These are phyloP conservation scores for Lactifluus pinguis DNA, from an alignment of 768 basidiomycete species.

Conservation along the genomic window DNA sequence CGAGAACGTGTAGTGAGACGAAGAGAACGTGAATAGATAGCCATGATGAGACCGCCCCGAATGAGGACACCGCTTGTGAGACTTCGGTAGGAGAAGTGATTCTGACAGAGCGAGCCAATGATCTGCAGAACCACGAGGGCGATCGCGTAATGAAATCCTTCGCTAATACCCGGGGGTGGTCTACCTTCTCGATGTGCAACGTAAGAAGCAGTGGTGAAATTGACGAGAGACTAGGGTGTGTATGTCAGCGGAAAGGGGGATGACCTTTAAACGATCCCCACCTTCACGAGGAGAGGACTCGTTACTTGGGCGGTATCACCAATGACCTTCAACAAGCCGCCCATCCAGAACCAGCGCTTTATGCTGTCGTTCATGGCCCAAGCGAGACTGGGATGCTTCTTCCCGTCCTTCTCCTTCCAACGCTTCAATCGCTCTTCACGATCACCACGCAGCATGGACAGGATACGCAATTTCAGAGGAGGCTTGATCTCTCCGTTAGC, in stretches of 20 bases:
- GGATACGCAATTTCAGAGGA: slow-evolving; percentile 36
- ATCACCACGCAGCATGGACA: slow-evolving; percentile 54
- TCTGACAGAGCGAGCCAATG: slow-evolving; percentile 52
- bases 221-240: slow-evolving; percentile 49
- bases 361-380: slow-evolving; percentile 71
- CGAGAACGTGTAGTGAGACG: slow-evolving; percentile 71
- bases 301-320: slow-evolving; percentile 66
- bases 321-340: slow-evolving; percentile 48
- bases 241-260: neutral
- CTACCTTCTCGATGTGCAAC: slow-evolving; percentile 21
- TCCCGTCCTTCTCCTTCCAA: slow-evolving; percentile 59
- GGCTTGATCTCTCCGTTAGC: slow-evolving; percentile 56
- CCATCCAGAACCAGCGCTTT: slow-evolving; percentile 71
- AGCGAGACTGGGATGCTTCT: slow-evolving; percentile 50
- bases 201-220: slow-evolving; percentile 59
- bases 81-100: slow-evolving; percentile 80
- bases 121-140: slow-evolving; percentile 61
- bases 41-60: slow-evolving; percentile 78
- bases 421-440: slow-evolving; percentile 45
- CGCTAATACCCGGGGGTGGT: slow-evolving; percentile 35
- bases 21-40: slow-evolving; percentile 74
- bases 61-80: slow-evolving; percentile 70
- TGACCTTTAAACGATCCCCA: slow-evolving; percentile 22
- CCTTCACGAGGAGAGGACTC: slow-evolving; percentile 72
- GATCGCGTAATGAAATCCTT: slow-evolving; percentile 69